Percentiles rank a stretch among this genome's conserved stretches.
Evolutionary conservation across 2,329 filamentous ascomycete genomes (phyloP).

Genomic region (Fusarium musae): DNA sequence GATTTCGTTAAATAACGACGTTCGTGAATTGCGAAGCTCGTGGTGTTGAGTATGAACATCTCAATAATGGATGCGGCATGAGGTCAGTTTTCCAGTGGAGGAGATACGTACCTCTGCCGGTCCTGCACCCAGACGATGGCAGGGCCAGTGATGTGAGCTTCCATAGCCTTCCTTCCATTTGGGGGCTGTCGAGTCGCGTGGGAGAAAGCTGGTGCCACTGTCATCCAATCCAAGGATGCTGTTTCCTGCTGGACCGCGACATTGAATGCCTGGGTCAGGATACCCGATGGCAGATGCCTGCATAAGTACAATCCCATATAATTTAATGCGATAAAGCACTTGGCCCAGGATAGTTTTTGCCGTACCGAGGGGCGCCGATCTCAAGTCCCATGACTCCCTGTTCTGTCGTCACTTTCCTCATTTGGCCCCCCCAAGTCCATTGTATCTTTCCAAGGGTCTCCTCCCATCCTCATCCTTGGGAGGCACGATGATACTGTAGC

Average conservation of each 20-base stretch:
- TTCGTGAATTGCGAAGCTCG: neutral
- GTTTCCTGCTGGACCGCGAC: conserved; percentile 14
- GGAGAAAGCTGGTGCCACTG: conserved; percentile 22
- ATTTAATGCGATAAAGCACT: conserved; percentile 4
- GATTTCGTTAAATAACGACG: neutral
- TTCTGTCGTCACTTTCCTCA: conserved; percentile 43
- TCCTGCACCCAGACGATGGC: neutral
- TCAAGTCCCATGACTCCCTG: conserved; percentile 38
- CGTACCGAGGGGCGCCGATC: conserved; percentile 31
- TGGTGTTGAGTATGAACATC: conserved; percentile 18
- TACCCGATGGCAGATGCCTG: conserved; percentile 5
- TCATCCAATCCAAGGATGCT: conserved; percentile 21
- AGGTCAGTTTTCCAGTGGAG: conserved; percentile 10
- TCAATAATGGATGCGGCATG: conserved; percentile 33
- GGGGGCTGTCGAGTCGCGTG: conserved; percentile 33
- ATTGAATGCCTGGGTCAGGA: conserved; percentile 7
- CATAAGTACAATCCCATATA: conserved; percentile 10
- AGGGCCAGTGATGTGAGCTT: conserved; percentile 1
- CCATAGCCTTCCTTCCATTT: conserved; percentile 18
- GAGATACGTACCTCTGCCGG: conserved; percentile 4
- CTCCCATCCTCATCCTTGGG: conserved; percentile 9
- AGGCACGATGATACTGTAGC: conserved; percentile 7
- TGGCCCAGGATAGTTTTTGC: neutral
- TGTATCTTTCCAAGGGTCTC: conserved; percentile 33
- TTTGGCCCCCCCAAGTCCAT: conserved; percentile 10